Base-by-base conservation (phyloP, 1,284 basidiomycete species). In the Ceratobasidium sp. region DNA sequence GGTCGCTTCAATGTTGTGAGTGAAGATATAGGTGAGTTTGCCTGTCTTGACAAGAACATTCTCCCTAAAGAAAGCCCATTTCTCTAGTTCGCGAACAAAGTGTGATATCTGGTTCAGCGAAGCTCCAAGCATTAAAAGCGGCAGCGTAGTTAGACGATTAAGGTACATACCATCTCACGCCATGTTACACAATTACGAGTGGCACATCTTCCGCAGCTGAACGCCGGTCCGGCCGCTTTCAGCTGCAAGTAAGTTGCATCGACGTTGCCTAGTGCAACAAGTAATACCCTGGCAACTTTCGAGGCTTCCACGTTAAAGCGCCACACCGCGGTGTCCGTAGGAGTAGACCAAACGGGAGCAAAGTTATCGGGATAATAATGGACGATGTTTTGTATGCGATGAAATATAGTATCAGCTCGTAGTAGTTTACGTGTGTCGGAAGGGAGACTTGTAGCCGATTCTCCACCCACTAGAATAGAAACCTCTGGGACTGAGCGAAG, bases 161-260 rank as follows among this genome's bases (percentile, higher is more conserved):
- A n/a, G n/a, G n/a, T n/a, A n/a, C 39, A 10, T 1, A 56, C 70
- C n/a, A 72, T n/a, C 28, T 72, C 42, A 18, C 40, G 44, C 70
- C 70, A 72, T 15, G 70, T 61, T 46, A 18, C 6, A 7, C 40
- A 56, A 20, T 46, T 26, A n/a, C 23, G 42, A 6, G 15, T 40
- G 26, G 20, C 23, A n/a, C 70, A 72, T 42, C 70, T 42, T 61
- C 70, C 70, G n/a, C 70, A 72, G 15, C 28, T 39, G 7, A 72
- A 61, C 20, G 56, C 70, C 7, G 26, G 18, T 26, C 70, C 70
- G 20, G 46, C 7, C 6, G 70, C 58, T 39, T 72, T 72, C 42
- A 72, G 28, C 46, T 72, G 33, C 1, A 72, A 20, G 15, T 61
- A 72, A 3, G 70, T 28, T 18, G 56, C 70, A 51, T 61, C 40